These are phyloP conservation scores for Paraphaeosphaeria minitans DNA, from an alignment of 2,329 filamentous ascomycete species.

Conservation along the genomic window DNA sequence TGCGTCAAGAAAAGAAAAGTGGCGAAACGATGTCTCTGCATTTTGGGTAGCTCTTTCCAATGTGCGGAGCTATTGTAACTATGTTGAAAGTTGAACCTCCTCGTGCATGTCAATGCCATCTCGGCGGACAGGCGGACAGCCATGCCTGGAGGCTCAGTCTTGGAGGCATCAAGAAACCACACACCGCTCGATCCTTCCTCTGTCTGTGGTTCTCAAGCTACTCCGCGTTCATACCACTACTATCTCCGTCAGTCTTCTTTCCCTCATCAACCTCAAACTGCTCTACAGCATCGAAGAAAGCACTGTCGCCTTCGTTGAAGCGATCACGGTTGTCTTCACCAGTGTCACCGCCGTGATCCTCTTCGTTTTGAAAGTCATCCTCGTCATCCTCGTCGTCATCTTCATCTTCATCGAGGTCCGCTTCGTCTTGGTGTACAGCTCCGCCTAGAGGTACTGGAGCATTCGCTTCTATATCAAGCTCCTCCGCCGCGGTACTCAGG, in stretches of 20 bases:
- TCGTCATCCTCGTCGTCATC: constrained; percentile 17
- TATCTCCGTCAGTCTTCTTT: not conserved
- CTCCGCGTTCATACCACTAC: not conserved
- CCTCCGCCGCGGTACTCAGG: constrained; percentile 4
- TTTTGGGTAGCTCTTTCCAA: not conserved
- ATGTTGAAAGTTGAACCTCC: not conserved
- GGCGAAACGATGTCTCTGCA: not conserved
- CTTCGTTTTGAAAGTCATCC: constrained; percentile 12
- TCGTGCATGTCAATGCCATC: not conserved
- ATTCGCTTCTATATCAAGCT: not conserved
- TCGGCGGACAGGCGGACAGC: not conserved
- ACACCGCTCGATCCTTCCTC: not conserved
- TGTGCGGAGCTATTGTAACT: not conserved
- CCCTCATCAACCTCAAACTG: constrained; percentile 7
- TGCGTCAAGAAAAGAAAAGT: not conserved
- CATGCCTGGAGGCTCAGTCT: not conserved
- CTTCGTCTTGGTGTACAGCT: constrained; percentile 1
- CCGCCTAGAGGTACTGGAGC: not conserved
- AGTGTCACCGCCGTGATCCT: constrained; percentile 3
- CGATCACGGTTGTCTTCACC: constrained; percentile 7
- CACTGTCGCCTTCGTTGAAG: constrained; percentile 10
- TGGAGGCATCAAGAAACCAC: not conserved
- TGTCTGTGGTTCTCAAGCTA: not conserved
- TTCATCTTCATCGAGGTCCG: constrained; percentile 14
- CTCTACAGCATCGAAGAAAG: constrained; percentile 15